Evolutionary conservation across 208 protist species (phyloP).

Genomic region (Kentomonas sorsogonicus): DNA sequence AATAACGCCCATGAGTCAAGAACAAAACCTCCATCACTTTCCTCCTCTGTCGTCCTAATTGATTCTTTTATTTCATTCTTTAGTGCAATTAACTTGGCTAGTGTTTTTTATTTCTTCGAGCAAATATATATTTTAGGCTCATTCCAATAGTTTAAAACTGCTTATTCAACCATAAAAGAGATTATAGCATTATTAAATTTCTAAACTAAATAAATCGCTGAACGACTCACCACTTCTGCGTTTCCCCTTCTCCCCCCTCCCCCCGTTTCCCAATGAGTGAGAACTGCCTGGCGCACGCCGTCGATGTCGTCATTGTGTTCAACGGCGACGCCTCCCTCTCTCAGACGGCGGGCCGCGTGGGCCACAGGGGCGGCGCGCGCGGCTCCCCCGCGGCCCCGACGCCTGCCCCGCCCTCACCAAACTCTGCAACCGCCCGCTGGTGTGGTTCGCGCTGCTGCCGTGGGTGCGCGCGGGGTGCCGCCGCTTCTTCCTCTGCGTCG

Average conservation of each 20-base stretch:
- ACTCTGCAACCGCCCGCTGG: constrained; percentile 75
- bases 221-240: no score
- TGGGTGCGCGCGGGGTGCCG: constrained; percentile 67
- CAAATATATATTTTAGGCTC: constrained; percentile 3
- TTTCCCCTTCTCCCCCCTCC: no score
- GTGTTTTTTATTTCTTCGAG: constrained; percentile 2
- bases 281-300: background rate
- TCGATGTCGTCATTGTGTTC: constrained; percentile 83
- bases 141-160: background rate
- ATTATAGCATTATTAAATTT: background rate
- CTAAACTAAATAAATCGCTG: background rate
- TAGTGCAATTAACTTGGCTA: constrained; percentile 4
- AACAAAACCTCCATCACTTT: no score
- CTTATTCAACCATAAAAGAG: background rate
- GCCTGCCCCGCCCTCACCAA: constrained; percentile 2
- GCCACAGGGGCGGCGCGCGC: constrained; percentile 39
- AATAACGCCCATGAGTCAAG: no score
- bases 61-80: constrained; percentile 10
- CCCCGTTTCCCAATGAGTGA: no score
- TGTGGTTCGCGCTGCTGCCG: constrained; percentile 74
- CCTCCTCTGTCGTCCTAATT: no score
- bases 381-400: background rate
- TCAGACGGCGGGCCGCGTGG: constrained; percentile 47
- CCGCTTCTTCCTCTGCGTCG: constrained; percentile 76
- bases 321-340: constrained; percentile 47